Conservation (phyloP, 2,329 filamentous ascomycete genomes). For the Pseudocercospora ulei region DNA sequence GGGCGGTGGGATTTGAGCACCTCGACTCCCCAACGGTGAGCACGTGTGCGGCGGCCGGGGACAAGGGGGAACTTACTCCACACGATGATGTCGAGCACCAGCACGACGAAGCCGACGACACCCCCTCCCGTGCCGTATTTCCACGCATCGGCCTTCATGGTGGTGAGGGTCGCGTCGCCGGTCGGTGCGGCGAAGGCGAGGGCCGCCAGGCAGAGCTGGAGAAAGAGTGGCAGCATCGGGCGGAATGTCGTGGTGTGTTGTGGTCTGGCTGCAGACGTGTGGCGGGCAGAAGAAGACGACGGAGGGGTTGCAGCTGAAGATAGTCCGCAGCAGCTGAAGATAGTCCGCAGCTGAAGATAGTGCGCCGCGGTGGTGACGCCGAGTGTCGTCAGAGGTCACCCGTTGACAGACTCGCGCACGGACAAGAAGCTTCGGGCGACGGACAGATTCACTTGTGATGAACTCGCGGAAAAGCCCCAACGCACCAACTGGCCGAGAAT, state of each 20-base stretch:
- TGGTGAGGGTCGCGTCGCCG: constrained; percentile 31
- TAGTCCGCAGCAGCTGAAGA: too few relatives aligned
- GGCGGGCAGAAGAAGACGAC: too few relatives aligned
- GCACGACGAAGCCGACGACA: constrained; percentile 51
- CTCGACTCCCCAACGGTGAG: constrained; percentile 44
- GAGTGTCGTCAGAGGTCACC: too few relatives aligned
- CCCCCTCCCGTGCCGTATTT: constrained; percentile 54
- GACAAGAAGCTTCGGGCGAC: too few relatives aligned
- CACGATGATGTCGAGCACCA: constrained; percentile 54
- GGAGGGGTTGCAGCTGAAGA: too few relatives aligned
- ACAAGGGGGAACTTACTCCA: constrained; percentile 45
- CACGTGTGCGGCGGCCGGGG: background rate
- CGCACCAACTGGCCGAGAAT: too few relatives aligned
- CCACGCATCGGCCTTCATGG: constrained; percentile 43
- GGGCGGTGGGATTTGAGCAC: constrained; percentile 55
- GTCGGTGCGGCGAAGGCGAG: constrained; percentile 43
- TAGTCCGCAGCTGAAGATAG: too few relatives aligned
- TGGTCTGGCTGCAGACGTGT: too few relatives aligned
- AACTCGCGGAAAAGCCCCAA: too few relatives aligned
- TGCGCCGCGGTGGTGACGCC: too few relatives aligned
- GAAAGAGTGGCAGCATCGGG: constrained; percentile 37
- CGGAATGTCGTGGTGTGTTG: constrained; percentile 3
- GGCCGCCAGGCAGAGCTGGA: constrained; percentile 47
- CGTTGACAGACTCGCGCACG: too few relatives aligned
- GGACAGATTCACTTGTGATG: too few relatives aligned